phyloP scores from a whole-genome alignment of 1,284 basidiomycete species.

The Cystobasidium pallidum region DNA sequence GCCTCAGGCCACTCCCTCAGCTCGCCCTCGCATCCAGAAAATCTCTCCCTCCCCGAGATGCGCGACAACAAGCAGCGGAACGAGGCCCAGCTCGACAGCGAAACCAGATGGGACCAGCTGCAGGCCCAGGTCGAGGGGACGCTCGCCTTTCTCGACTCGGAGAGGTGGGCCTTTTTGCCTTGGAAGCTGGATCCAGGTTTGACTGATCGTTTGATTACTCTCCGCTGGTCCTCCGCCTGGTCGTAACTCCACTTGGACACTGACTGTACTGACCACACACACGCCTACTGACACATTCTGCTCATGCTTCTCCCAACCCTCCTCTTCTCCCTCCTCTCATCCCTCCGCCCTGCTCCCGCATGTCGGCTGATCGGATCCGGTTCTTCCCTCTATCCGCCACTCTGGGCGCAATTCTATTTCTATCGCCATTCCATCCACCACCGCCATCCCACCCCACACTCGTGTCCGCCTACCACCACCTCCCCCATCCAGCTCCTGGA shows the following conservation, averaged over 20 bases:
- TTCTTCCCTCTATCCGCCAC: conserved; percentile 1
- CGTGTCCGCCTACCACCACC: too few species aligned
- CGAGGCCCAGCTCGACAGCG: background rate
- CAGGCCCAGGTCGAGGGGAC: conserved; percentile 1
- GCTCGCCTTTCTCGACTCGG: conserved; percentile 10
- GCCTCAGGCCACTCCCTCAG: background rate
- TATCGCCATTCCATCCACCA: too few species aligned
- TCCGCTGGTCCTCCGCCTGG: background rate
- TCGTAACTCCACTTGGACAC: background rate
- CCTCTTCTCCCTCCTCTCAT: too few species aligned
- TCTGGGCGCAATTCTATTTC: too few species aligned
- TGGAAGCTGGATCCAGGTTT: too few species aligned
- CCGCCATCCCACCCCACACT: too few species aligned
- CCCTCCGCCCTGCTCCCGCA: too few species aligned
- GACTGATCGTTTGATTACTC: too few species aligned
- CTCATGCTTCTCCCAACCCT: too few species aligned
- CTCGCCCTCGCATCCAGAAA: background rate
- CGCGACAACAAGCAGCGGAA: background rate
- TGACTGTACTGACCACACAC: conserved; percentile 6
- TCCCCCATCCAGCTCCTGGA: conserved; percentile 17
- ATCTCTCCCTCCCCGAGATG: background rate
- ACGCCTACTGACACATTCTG: too few species aligned
- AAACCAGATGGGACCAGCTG: conserved; percentile 13
- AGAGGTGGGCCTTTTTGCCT: conserved; percentile 8
- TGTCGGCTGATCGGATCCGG: background rate